A percentile compares a stretch with the other conserved stretches of the same genome.
Evolutionary conservation across 768 basidiomycete genomes (phyloP).

Genomic region (Sporobolomyces pararoseus): DNA sequence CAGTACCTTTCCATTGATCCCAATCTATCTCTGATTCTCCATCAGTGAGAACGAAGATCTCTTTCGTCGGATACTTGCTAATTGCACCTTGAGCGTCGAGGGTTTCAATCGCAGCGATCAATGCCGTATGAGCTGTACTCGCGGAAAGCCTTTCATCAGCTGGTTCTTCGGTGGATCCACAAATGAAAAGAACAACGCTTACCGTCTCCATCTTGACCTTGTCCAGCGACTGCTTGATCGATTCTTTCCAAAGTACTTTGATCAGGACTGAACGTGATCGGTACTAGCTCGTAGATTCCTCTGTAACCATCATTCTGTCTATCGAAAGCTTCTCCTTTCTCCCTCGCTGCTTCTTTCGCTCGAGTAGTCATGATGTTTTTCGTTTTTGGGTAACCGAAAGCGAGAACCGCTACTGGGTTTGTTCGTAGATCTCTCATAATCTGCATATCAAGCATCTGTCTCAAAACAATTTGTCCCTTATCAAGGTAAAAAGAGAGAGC

Average conservation of each 20-base stretch:
- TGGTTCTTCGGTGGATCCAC: too few relatives aligned
- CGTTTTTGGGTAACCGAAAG: constrained; percentile 63
- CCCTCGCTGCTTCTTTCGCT: constrained; percentile 14
- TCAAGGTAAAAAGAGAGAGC: background rate
- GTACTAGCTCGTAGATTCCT: constrained; percentile 70
- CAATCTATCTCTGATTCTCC: constrained; percentile 73
- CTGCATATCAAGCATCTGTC: constrained; percentile 52
- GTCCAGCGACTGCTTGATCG: constrained; percentile 57
- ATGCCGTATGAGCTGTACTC: constrained; percentile 62
- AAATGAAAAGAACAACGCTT: constrained; percentile 4
- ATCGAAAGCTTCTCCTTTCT: constrained; percentile 56
- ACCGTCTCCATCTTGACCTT: constrained; percentile 21
- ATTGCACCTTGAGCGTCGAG: constrained; percentile 61
- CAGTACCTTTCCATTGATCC: constrained; percentile 57
- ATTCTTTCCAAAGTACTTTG: constrained; percentile 66
- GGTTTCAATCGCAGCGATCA: constrained; percentile 80
- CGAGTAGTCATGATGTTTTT: constrained; percentile 33
- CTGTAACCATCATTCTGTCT: constrained; percentile 57
- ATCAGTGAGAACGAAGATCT: constrained; percentile 78
- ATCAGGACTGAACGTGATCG: constrained; percentile 62
- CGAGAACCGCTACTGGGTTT: constrained; percentile 83
- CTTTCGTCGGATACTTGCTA: constrained; percentile 78
- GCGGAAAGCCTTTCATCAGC: background rate
- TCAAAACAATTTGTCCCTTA: too few relatives aligned
- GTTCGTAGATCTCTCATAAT: constrained; percentile 89